These are phyloP conservation scores for Brassica carinata DNA, from an alignment of 345 rosid species.

Conservation along the genomic window DNA sequence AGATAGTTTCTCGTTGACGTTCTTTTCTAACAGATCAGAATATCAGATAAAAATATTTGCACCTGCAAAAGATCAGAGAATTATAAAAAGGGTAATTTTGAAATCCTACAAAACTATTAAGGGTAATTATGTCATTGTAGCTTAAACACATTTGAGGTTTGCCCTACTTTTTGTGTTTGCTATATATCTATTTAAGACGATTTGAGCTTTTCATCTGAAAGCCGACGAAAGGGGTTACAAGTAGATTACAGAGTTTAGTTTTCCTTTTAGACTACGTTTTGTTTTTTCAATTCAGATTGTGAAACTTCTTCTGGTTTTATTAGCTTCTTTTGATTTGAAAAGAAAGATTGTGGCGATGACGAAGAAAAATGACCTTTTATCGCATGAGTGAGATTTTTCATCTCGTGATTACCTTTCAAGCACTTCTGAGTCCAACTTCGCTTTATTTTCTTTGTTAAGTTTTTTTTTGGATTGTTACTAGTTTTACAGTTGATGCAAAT, in stretches of 20 bases:
- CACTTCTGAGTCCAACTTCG: constrained; percentile 35
- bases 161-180: constrained; percentile 25
- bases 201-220: too few relatives aligned
- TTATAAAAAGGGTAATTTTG: neutral
- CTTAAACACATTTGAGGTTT: neutral
- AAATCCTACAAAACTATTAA: neutral
- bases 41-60: too few relatives aligned
- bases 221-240: neutral
- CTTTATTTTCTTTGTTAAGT: too few relatives aligned
- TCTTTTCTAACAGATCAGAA: constrained; percentile 34
- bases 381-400: constrained; percentile 30
- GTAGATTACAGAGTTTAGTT: neutral
- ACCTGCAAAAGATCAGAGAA: constrained; percentile 15
- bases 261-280: neutral
- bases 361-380: constrained; percentile 41
- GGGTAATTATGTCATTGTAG: neutral
- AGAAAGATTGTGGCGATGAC: constrained; percentile 10
- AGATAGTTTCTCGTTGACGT: constrained; percentile 56
- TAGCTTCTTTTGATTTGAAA: too few relatives aligned
- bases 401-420: constrained; percentile 44
- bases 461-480: too few relatives aligned
- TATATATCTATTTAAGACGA: neutral
- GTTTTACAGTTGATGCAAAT: too few relatives aligned
- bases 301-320: too few relatives aligned
- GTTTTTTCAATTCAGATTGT: too few relatives aligned